Evolutionary conservation across 176 grass and related monocot genomes (phyloP), one percentile per base, ranked within the genome.

Genomic region (Otatea glauca): DNA sequence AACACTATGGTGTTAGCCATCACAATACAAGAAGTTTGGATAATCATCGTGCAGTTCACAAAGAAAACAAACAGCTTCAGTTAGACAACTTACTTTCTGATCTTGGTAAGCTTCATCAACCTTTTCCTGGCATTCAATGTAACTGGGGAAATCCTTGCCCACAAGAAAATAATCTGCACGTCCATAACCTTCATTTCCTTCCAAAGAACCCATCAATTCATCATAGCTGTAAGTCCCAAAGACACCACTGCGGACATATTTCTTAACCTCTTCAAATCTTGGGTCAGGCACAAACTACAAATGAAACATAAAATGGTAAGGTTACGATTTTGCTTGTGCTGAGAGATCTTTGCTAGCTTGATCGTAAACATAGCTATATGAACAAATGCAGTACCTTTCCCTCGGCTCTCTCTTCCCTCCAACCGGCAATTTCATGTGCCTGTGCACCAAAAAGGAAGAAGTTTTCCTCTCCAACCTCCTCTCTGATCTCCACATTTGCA

Each of bases 111-210:
- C 96, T 85, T 99, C 61, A 79, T 99, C 93, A 88, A 99, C 96
- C 76, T 92, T 84, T 85, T 89, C 62, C 88, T 99, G 93, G 89
- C 97, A 99, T 68, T 96, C 97, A 50, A 99, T 89, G 83, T 99
- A 99, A 78, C 90, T 92, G 76, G 97, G 97, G 61, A 99, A 99
- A 85, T 99, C 97, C 70, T 99, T 91, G 72, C 97, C 97, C 81
- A 99, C 97, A 84, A 99, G 91, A 86, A 99, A 99, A 91, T 99
- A 99, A 88, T 99, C 97, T 50, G 93, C 93, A 69, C 90, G 90
- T 29, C 97, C 97, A 74, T 92, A 99, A 81, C 97, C 93, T 94
- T 99, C 84, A 84, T 94, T 94, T 66, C 84, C 97, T 96, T 99
- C 97, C 59, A 99, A 91, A 81, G 97, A 96, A 84, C 93, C 97